Conservation (phyloP, 2,329 filamentous ascomycete genomes). For the Macrophomina tecta region DNA sequence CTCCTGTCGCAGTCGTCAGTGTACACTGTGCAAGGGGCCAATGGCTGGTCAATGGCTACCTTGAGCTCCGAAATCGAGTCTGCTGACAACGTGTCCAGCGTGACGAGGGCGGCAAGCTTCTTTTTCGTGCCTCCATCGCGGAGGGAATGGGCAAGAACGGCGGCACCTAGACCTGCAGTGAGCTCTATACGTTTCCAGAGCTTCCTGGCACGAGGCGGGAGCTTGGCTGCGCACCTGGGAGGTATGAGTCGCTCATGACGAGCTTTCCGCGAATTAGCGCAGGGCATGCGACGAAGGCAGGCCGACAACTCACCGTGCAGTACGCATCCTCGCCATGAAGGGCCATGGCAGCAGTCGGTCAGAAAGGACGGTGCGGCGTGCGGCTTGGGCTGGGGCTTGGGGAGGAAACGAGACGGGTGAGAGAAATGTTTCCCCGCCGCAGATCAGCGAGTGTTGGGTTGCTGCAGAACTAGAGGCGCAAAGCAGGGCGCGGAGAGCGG, state of each 20-base stretch:
- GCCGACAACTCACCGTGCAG: conserved; percentile 57
- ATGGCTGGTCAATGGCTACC: conserved; percentile 51
- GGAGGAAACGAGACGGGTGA: conserved; percentile 10
- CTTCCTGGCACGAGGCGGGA: conserved; percentile 18
- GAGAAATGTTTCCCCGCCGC: conserved; percentile 27
- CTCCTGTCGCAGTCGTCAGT: conserved; percentile 55
- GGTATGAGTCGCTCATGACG: conserved; percentile 87
- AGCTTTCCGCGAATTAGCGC: conserved; percentile 65
- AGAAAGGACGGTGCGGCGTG: conserved; percentile 9
- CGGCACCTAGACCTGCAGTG: conserved; percentile 67
- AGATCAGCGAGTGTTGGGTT: conserved; percentile 19
- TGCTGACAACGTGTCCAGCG: conserved; percentile 76
- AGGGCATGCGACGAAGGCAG: neutral
- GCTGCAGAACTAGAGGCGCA: conserved; percentile 17
- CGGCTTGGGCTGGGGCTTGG: conserved; percentile 2
- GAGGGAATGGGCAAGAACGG: conserved; percentile 92
- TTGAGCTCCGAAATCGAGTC: conserved; percentile 80
- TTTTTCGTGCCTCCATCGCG: conserved; percentile 87
- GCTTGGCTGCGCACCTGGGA: conserved; percentile 70
- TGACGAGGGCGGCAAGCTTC: conserved; percentile 84
- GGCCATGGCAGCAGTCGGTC: conserved; percentile 39
- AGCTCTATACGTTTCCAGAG: conserved; percentile 14
- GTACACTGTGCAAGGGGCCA: conserved; percentile 21
- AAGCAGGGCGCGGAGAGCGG: conserved; percentile 24
- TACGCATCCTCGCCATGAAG: conserved; percentile 63